Conservation (phyloP, 306 rosid species). For the Prunus dulcis region DNA sequence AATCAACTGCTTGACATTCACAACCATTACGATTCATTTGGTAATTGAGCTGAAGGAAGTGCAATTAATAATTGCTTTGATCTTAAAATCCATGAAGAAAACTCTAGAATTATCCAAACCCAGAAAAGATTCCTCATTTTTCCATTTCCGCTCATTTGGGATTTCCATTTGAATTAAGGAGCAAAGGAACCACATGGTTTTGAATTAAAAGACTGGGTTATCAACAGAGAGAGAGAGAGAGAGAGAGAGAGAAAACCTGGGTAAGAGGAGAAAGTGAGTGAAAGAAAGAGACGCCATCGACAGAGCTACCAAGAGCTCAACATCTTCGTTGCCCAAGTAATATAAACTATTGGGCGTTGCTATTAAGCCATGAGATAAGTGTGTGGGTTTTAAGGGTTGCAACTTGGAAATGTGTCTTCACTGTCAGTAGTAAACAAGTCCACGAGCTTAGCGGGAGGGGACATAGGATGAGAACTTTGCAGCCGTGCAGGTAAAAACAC, state of each 20-base stretch:
- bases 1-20: slow-evolving; percentile 17
- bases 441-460: slow-evolving; percentile 11
- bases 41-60: background rate
- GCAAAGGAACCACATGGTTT: too few relatives aligned
- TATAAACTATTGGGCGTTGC: slow-evolving; percentile 20
- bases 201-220: too few relatives aligned
- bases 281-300: slow-evolving; percentile 43
- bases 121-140: background rate
- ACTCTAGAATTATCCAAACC: background rate
- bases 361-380: slow-evolving; percentile 30
- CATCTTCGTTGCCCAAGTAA: background rate
- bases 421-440: background rate
- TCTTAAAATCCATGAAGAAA: background rate
- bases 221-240: too few relatives aligned
- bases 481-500: background rate
- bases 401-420: background rate
- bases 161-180: background rate
- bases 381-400: background rate
- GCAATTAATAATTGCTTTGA: background rate
- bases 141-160: background rate
- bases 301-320: slow-evolving; percentile 17
- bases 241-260: too few relatives aligned
- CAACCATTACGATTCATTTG: slow-evolving; percentile 13
- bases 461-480: slow-evolving; percentile 13
- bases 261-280: too few relatives aligned